Conservation (phyloP, 1,284 basidiomycete genomes). For the Schizopora paradoxa region DNA sequence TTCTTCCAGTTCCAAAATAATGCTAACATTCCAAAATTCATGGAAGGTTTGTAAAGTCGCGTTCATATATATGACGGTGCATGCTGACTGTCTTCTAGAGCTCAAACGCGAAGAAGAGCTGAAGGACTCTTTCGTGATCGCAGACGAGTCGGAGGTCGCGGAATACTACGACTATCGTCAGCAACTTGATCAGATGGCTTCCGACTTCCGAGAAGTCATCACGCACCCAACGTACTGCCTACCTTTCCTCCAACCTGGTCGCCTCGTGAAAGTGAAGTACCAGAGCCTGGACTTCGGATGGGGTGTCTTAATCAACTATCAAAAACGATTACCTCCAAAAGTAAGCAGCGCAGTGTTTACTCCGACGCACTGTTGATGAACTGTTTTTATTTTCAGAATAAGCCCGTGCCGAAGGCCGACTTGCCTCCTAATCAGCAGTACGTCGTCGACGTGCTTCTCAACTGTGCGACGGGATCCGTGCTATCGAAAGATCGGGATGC, state of each 20-base stretch:
- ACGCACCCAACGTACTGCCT: conserved; percentile 92
- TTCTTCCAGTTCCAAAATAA: conserved; percentile 99
- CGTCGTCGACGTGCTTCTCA: conserved; percentile 89
- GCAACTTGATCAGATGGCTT: conserved; percentile 83
- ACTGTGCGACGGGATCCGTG: conserved; percentile 65
- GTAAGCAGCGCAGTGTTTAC: conserved; percentile 32
- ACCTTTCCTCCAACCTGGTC: conserved; percentile 90
- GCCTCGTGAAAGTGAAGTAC: conserved; percentile 86
- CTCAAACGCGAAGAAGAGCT: conserved; percentile 70
- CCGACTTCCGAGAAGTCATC: conserved; percentile 87
- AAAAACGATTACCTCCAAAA: conserved; percentile 77
- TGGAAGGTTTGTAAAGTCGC: conserved; percentile 55
- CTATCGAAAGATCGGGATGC: conserved; percentile 59
- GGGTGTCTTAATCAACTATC: conserved; percentile 91
- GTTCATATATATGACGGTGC: neutral
- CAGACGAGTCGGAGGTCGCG: conserved; percentile 78
- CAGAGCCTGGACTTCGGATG: conserved; percentile 92
- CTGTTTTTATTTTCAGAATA: conserved; percentile 40
- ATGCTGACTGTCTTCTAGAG: conserved; percentile 41
- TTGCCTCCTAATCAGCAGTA: conserved; percentile 85
- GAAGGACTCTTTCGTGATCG: conserved; percentile 64
- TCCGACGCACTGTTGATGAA: neutral
- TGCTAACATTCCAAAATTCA: conserved; percentile 81
- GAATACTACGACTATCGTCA: conserved; percentile 92
- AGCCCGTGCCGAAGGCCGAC: conserved; percentile 52